phyloP scores from a whole-genome alignment of 106 monocot species.

The Narthecium ossifragum region DNA sequence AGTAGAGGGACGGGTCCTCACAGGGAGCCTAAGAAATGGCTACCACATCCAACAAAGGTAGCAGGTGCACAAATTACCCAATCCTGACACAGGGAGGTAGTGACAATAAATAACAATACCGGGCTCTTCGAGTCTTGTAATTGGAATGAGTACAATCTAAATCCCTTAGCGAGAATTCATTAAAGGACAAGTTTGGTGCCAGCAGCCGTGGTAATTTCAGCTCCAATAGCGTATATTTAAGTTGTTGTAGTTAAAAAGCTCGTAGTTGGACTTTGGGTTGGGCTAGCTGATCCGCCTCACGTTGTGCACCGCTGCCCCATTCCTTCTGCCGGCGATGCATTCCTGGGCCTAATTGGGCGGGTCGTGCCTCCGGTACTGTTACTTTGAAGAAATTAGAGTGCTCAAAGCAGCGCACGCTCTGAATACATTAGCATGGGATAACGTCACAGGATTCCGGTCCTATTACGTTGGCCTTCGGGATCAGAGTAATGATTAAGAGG shows the following conservation, averaged over 20 bases:
- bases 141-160: constrained; percentile 31
- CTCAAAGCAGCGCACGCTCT: constrained; percentile 19
- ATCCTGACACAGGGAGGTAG: constrained; percentile 16
- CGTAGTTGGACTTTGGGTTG: constrained; percentile 19
- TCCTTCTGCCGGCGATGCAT: constrained; percentile 1
- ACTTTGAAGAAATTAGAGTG: constrained; percentile 20
- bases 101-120: constrained; percentile 19
- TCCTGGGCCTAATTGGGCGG: constrained; percentile 16
- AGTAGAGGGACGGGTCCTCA: no score
- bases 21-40: constrained; percentile 21
- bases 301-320: constrained; percentile 4
- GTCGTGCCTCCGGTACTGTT: constrained; percentile 8
- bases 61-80: constrained; percentile 16
- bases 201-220: constrained; percentile 1
- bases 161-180: constrained; percentile 18
- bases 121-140: constrained; percentile 13
- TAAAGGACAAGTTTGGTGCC: constrained; percentile 25
- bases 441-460: neutral
- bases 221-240: constrained; percentile 17
- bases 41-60: constrained; percentile 20
- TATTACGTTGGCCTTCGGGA: constrained; percentile 1
- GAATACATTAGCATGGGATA: constrained; percentile 23
- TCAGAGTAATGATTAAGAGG: constrained; percentile 10
- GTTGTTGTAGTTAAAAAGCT: constrained; percentile 24
- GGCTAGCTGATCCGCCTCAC: constrained; percentile 7